Evolutionary conservation across 768 basidiomycete genomes (phyloP).

Genomic region (Agrocybe praecox): DNA sequence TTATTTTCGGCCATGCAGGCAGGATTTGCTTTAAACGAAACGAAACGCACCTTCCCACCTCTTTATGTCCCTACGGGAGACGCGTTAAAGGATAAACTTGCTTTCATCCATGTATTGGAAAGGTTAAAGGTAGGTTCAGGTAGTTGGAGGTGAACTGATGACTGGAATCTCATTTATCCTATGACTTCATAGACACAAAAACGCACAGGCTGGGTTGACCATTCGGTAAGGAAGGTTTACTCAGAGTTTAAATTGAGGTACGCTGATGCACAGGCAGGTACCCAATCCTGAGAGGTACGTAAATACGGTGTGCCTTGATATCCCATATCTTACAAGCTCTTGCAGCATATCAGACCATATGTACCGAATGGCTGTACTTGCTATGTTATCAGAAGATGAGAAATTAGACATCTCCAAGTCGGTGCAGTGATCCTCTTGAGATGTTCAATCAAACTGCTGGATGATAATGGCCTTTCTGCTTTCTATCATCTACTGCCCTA

Average conservation of each 20-base stretch:
- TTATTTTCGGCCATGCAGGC: background rate
- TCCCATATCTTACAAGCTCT: background rate
- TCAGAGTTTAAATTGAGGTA: constrained; percentile 4
- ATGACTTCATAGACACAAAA: constrained; percentile 74
- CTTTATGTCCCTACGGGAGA: constrained; percentile 59
- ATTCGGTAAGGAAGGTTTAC: constrained; percentile 51
- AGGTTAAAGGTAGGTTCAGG: constrained; percentile 81
- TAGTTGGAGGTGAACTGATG: background rate
- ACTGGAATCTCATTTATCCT: background rate
- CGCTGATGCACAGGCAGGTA: constrained; percentile 51
- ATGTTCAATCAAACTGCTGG: background rate
- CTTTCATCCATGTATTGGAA: constrained; percentile 90
- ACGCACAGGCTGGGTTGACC: constrained; percentile 92
- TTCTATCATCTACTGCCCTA: background rate
- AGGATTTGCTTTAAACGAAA: background rate
- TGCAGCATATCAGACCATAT: constrained; percentile 92
- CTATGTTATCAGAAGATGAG: constrained; percentile 82
- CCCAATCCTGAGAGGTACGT: constrained; percentile 80
- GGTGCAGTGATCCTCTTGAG: constrained; percentile 16
- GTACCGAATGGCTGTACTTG: constrained; percentile 95
- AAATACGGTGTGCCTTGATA: background rate
- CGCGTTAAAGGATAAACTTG: constrained; percentile 67
- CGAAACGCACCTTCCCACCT: constrained; percentile 48
- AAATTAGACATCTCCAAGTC: constrained; percentile 76
- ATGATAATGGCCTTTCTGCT: background rate